Conservation (phyloP, 129 eudicot species). For the Solidago caesia region DNA sequence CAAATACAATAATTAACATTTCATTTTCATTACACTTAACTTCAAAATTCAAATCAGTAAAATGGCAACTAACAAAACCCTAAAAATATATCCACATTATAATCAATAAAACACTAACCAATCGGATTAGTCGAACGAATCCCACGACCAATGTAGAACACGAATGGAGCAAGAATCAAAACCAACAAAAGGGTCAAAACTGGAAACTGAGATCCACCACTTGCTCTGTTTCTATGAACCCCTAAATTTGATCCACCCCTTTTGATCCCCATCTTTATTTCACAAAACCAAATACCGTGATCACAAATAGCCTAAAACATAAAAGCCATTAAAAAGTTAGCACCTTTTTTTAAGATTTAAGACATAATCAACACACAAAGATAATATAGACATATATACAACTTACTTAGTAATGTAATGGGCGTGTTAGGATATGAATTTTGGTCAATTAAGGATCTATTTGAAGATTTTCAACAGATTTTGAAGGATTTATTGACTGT, state of each 20-base stretch:
- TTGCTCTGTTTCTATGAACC: constrained; percentile 41
- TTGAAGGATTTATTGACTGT: constrained; percentile 34
- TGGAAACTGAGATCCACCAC: constrained; percentile 50
- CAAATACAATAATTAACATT: background rate
- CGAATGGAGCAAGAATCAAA: constrained; percentile 42
- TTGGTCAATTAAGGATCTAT: background rate
- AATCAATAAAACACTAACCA: constrained; percentile 35
- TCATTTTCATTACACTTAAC: background rate
- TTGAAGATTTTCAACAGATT: constrained; percentile 18
- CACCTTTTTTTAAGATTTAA: constrained; percentile 13
- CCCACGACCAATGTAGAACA: constrained; percentile 56
- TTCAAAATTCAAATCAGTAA: constrained; percentile 8
- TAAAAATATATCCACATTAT: background rate
- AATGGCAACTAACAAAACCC: constrained; percentile 8
- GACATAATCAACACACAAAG: constrained; percentile 17
- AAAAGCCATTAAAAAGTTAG: background rate
- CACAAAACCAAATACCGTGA: constrained; percentile 1
- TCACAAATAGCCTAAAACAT: constrained; percentile 8
- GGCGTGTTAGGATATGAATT: too few species aligned
- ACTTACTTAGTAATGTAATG: constrained; percentile 4
- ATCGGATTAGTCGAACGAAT: constrained; percentile 34
- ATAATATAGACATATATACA: background rate
- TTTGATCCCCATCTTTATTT: constrained; percentile 37
- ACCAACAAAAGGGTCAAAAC: constrained; percentile 40
- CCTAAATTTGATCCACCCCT: constrained; percentile 38